These are phyloP conservation scores for Lactifluus rugatus DNA, from an alignment of 768 basidiomycete species.

Conservation along the genomic window DNA sequence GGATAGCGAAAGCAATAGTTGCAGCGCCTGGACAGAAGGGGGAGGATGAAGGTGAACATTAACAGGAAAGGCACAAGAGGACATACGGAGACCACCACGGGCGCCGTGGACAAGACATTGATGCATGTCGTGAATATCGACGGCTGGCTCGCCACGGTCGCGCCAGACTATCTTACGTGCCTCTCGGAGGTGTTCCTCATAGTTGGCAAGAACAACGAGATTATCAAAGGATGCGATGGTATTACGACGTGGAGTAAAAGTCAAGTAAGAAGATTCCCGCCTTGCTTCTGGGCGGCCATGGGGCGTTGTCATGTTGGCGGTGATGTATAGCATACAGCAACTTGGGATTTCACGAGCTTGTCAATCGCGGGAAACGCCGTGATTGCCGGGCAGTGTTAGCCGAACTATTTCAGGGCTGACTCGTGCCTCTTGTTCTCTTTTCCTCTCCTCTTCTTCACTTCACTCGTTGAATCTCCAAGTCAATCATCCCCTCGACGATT, in stretches of 20 bases:
- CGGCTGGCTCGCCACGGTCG: conserved; percentile 69
- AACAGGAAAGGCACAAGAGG: neutral
- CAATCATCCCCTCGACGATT: conserved; percentile 8
- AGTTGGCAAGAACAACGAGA: conserved; percentile 77
- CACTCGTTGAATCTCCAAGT: too few relatives aligned
- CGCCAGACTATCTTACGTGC: conserved; percentile 79
- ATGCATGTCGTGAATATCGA: conserved; percentile 49
- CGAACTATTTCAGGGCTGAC: too few relatives aligned
- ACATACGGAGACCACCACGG: conserved; percentile 63
- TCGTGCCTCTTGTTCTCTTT: neutral
- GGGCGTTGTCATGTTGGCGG: neutral
- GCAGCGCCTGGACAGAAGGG: conserved; percentile 59
- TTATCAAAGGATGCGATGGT: conserved; percentile 57
- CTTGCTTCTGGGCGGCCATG: conserved; percentile 5
- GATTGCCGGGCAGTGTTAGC: too few relatives aligned
- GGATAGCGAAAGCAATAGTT: conserved; percentile 67
- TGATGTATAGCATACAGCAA: too few relatives aligned
- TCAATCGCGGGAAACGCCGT: too few relatives aligned
- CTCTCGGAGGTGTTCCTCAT: conserved; percentile 62
- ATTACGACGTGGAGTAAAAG: conserved; percentile 39
- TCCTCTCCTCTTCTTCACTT: neutral
- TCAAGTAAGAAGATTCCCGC: conserved; percentile 33
- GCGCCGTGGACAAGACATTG: conserved; percentile 64
- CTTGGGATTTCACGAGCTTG: too few relatives aligned
- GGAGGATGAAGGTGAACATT: neutral